Evolutionary conservation across 257 asterid species (phyloP), one percentile per base, ranked within the genome.

Genomic region (Salvia miltiorrhiza): DNA sequence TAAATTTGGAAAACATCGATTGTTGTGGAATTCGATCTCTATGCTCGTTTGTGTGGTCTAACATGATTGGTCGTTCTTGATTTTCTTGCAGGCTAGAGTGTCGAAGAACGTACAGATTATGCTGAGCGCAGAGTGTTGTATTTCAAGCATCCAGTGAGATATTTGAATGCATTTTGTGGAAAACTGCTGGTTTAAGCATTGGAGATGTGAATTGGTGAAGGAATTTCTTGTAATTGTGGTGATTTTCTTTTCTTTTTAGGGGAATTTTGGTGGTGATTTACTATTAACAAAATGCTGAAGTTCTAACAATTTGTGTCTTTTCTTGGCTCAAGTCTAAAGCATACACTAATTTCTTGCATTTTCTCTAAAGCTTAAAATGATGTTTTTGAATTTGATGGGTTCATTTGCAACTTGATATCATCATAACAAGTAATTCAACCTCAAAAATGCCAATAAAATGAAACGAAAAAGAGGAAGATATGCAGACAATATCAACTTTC

Each of bases 61-160:
- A 35, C 28, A 23, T 17, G 50, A 32, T 47, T 48, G 55, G 3
- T 20, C 14, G 0, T 12, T 9, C 44, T 37, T 30, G 41, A 10
- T 37, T 35, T 54, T 76, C 49, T 63, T 7, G 67, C 79, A 73
- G 76, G 73, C 21, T 47, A 35, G 68, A 28, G 47, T 49, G 11
- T 62, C 67, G 19, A 33, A 19, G 65, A 67, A 49, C 57, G 3
- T 61, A 13, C 57, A 50, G 58, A 30, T 56, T 20, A 61, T 45
- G 60, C 37, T 30, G 55, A 39, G 56, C 69, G 35, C 14, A 43
- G 41, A 52, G 26, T 56, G 76, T 33, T 5, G 59, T 50, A n/a
- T 30, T 67, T 32, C 33, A 39, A 54, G 44, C 70, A 70, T 26
- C 56, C 37, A 33, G 14, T 41, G 62, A 14, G 57, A 68, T 37